Conservation (phyloP, 306 rosid genomes). For the Purshia tridentata region DNA sequence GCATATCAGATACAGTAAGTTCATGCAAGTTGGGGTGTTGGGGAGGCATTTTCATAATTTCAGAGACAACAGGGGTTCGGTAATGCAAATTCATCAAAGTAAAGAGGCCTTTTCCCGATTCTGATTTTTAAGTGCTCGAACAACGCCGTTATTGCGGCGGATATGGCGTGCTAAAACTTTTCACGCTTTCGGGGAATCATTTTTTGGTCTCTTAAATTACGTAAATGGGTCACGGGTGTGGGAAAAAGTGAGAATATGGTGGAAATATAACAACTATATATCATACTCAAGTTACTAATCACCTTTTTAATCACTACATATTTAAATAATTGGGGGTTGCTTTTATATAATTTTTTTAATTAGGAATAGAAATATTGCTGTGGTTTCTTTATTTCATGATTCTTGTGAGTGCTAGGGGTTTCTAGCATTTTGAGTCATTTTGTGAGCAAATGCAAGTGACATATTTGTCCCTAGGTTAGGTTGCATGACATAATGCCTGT, state of each 20-base stretch:
- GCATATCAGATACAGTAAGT: no score
- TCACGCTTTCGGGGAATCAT: conserved; percentile 30
- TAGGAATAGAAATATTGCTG: no score
- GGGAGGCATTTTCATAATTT: conserved; percentile 44
- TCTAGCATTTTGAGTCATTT: conserved; percentile 1
- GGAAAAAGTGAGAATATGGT: conserved; percentile 20
- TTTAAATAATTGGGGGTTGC: no score
- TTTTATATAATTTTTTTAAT: no score
- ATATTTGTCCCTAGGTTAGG: conserved; percentile 16
- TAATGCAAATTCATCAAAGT: conserved; percentile 10
- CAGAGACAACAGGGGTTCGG: conserved; percentile 13
- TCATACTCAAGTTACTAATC: no score
- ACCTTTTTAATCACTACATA: no score
- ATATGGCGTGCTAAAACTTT: conserved; percentile 44
- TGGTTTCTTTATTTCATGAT: no score
- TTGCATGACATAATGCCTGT: conserved; percentile 30
- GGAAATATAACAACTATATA: no score
- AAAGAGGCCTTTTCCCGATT: conserved; percentile 25
- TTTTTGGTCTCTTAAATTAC: conserved; percentile 22
- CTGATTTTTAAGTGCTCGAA: neutral
- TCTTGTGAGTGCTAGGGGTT: neutral
- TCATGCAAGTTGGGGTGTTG: conserved; percentile 32
- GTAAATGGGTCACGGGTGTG: neutral
- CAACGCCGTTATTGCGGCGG: conserved; percentile 83
- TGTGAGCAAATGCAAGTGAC: conserved; percentile 18